These are phyloP conservation scores for Cryptococcus sp. DNA, from an alignment of 1,284 basidiomycete genomes.

Conservation along the genomic window DNA sequence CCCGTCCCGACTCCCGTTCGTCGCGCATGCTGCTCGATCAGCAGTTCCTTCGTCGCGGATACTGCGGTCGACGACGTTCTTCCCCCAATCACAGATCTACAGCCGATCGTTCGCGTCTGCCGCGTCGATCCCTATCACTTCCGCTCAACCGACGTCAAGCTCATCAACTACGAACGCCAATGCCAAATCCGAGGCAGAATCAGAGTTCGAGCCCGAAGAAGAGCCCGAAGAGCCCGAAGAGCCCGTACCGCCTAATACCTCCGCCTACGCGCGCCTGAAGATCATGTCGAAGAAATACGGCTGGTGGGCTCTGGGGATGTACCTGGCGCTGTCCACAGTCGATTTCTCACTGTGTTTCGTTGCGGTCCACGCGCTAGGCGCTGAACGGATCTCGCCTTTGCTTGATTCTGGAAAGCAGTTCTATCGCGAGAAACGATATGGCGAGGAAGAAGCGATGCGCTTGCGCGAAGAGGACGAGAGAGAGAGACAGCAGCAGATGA, in stretches of 20 bases:
- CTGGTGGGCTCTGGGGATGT: constrained; percentile 88
- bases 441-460: constrained; percentile 29
- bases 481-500: constrained; percentile 14
- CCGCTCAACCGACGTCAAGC: not conserved
- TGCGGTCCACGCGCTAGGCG: constrained; percentile 82
- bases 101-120: not conserved
- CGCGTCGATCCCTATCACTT: not conserved
- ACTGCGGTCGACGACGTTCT: not conserved
- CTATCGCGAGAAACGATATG: constrained; percentile 42
- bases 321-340: constrained; percentile 67
- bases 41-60: no score
- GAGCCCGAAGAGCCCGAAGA: constrained; percentile 54
- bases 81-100: not conserved
- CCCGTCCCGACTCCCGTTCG: no score
- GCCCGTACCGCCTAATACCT: constrained; percentile 26
- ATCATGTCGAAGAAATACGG: constrained; percentile 87
- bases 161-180: not conserved
- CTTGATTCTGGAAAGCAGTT: constrained; percentile 62
- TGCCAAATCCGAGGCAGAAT: constrained; percentile 28
- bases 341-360: constrained; percentile 84
- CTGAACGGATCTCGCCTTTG: constrained; percentile 77
- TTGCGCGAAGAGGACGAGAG: constrained; percentile 24
- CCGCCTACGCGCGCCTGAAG: constrained; percentile 63
- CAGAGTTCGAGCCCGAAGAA: constrained; percentile 41
- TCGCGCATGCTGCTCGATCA: no score